These are phyloP conservation scores for Pleurotus salmoneostramineus DNA, from an alignment of 768 basidiomycete genomes.

Conservation along the genomic window DNA sequence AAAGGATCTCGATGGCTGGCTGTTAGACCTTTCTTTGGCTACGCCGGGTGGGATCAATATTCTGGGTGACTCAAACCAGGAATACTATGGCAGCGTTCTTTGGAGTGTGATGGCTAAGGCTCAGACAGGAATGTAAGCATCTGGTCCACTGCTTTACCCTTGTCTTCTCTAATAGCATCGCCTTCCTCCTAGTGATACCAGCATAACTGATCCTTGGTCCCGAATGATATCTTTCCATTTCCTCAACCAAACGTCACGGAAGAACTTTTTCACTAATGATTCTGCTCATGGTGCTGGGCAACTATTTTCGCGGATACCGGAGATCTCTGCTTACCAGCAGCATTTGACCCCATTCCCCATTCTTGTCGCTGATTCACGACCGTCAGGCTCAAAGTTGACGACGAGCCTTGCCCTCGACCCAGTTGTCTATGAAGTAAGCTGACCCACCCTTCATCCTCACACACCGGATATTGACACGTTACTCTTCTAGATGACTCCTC, in stretches of 20 bases:
- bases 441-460: not conserved
- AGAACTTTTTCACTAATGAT: constrained; percentile 57
- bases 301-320: constrained; percentile 57
- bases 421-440: constrained; percentile 56
- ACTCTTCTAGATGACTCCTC: constrained; percentile 45
- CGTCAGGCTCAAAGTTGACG: constrained; percentile 38
- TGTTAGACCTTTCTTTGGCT: constrained; percentile 51
- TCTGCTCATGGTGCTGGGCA: constrained; percentile 70
- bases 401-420: constrained; percentile 34
- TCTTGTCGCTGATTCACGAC: constrained; percentile 52
- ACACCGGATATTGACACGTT: not conserved
- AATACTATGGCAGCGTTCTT: constrained; percentile 51
- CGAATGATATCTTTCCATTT: constrained; percentile 73
- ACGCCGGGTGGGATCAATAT: constrained; percentile 50
- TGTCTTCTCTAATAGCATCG: not conserved
- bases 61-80: constrained; percentile 41
- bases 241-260: constrained; percentile 55
- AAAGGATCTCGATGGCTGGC: constrained; percentile 44
- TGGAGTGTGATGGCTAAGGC: constrained; percentile 56
- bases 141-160: not conserved
- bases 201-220: constrained; percentile 60
- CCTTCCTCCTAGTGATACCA: constrained; percentile 45
- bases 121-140: constrained; percentile 44
- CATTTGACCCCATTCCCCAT: constrained; percentile 63
- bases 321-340: constrained; percentile 46